phyloP scores from a whole-genome alignment of 768 basidiomycete species.

The Termitomyces sp. region DNA sequence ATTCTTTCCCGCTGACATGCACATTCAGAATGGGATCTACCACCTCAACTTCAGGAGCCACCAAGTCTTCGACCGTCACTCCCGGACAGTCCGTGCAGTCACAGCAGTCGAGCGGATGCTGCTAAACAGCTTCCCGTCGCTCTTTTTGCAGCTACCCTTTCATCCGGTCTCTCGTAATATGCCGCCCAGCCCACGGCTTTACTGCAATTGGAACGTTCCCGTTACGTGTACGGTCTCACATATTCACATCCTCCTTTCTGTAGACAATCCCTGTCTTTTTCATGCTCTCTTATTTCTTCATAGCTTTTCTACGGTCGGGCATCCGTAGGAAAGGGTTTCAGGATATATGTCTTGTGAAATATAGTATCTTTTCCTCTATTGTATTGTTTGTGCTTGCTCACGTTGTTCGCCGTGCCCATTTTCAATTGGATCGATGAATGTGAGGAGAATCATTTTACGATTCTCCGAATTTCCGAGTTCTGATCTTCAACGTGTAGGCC shows the following conservation, averaged over 20 bases:
- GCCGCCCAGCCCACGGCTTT: slow-evolving; percentile 16
- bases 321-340: slow-evolving; percentile 15
- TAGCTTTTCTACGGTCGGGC: slow-evolving; percentile 18
- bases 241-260: slow-evolving; percentile 35
- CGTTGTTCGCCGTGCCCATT: neutral
- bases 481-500: slow-evolving; percentile 11
- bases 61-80: slow-evolving; percentile 81
- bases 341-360: slow-evolving; percentile 22
- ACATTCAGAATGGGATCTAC: slow-evolving; percentile 77
- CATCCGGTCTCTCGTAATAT: slow-evolving; percentile 13
- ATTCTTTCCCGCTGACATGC: neutral
- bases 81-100: slow-evolving; percentile 84
- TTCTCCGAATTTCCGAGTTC: neutral
- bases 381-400: neutral
- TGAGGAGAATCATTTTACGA: slow-evolving; percentile 10
- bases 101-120: slow-evolving; percentile 73
- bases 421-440: neutral
- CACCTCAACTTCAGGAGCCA: slow-evolving; percentile 67
- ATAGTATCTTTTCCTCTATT: slow-evolving; percentile 18
- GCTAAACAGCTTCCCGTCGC: slow-evolving; percentile 48
- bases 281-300: slow-evolving; percentile 11
- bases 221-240: slow-evolving; percentile 34
- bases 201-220: slow-evolving; percentile 21
- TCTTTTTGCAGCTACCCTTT: slow-evolving; percentile 2
- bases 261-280: slow-evolving; percentile 28